These are phyloP conservation scores for Coniochaeta prunicola DNA, from an alignment of 2,329 filamentous ascomycete genomes.

Conservation along the genomic window DNA sequence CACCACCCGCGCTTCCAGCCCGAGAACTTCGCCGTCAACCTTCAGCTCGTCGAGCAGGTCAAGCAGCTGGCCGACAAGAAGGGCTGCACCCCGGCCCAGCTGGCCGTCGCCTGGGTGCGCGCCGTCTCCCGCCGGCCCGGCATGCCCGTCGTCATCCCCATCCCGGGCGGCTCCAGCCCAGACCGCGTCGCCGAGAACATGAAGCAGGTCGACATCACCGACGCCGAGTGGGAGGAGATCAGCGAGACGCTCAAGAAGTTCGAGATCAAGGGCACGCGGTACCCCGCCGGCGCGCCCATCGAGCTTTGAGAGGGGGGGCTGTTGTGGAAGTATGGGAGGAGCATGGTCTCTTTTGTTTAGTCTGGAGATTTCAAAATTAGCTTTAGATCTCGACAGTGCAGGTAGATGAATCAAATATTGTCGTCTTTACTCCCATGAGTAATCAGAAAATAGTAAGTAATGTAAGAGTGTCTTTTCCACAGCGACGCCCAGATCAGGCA, in stretches of 20 bases:
- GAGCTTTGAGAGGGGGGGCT: not conserved
- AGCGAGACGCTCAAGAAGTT: slow-evolving; percentile 39
- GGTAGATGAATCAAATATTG: not conserved
- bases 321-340: not conserved
- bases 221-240: slow-evolving; percentile 42
- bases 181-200: slow-evolving; percentile 55
- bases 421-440: not conserved
- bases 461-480: slow-evolving; percentile 8
- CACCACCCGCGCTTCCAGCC: slow-evolving; percentile 52
- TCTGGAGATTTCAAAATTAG: too few relatives aligned
- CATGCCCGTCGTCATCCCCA: slow-evolving; percentile 54
- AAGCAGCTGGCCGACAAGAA: slow-evolving; percentile 52
- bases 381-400: not conserved
- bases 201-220: slow-evolving; percentile 37
- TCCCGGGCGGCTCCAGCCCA: slow-evolving; percentile 55
- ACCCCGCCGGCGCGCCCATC: slow-evolving; percentile 19
- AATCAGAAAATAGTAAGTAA: not conserved
- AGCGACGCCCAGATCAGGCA: slow-evolving; percentile 4
- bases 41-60: slow-evolving; percentile 52
- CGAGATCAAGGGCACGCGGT: slow-evolving; percentile 37
- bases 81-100: slow-evolving; percentile 52
- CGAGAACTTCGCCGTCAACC: slow-evolving; percentile 56
- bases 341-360: not conserved
- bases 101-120: slow-evolving; percentile 59
- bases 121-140: slow-evolving; percentile 41